Evolutionary conservation across 1,139 yeast genomes (phyloP), one percentile per base, ranked within the genome.

Genomic region (Suhomyces maxii): DNA sequence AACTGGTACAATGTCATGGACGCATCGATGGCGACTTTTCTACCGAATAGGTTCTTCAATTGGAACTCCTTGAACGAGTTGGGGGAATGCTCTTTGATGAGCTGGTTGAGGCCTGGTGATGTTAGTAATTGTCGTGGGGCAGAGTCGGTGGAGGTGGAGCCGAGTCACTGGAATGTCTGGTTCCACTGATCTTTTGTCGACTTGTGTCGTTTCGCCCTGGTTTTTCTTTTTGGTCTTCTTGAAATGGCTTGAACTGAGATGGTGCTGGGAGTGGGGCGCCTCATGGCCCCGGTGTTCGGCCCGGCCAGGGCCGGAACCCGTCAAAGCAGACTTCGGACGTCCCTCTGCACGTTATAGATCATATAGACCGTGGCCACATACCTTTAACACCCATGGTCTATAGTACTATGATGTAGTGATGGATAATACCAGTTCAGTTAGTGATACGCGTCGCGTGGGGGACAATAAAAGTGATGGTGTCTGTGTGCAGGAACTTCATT

Each of bases 1-100:
- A 90, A 93, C 67, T 93, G 98, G 63, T 93, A 93, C 42, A 93
- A 76, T 56, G 96, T 89, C 98, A 93, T 93, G 10, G 97, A 85
- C 6, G 80, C 68, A 79, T 84, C 88, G 50, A 93, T 91, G 50
- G 99, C 99, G 18, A 93, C 96, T 69, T 93, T 95, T 41, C 99
- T 76, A 1, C 99, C 99, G 59, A 88, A 87, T 43, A 90, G 80
- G 36, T 88, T 77, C 67, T 91, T 91, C 71, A 93, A 84, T 55
- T 90, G 97, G 49, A 82, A 80, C 50, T 83, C 83, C 54, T 82
- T 81, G 54, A 88, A 82, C 1, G 98, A 91, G 11, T 70, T 67
- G 0, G 98, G 97, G 2, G 97, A 95, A 64, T 91, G 85, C 61
- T 93, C 99, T 43, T 89, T 81, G 37, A 93, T 82, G 40, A 95